Base-by-base conservation (phyloP, 768 basidiomycete species). In the Phylloporus arenicola region DNA sequence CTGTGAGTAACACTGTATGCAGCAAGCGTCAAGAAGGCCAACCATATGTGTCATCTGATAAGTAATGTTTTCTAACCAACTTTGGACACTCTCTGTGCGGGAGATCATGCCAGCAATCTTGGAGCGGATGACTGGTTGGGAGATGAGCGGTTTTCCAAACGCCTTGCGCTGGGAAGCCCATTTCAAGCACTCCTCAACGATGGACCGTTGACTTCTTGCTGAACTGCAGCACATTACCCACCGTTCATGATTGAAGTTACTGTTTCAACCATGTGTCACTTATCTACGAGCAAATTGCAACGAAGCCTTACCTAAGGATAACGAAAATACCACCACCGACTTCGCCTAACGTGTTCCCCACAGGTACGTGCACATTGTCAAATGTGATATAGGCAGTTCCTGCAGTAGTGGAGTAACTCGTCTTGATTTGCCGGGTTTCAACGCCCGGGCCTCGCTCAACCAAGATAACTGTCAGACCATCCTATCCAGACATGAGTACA, bases 171-270 rank as follows among this genome's bases (percentile, higher is more conserved):
- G 92, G 46, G 78, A 80, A 3, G 83, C 75, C 94, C 94, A 97
- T 81, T 88, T 89, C 56, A 94, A 63, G 62, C 89, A 92, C 69
- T 93, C 92, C 60, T 94, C 92, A 35, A 91, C 72, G 62, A 80
- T 59, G 7, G 68, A 44, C 29, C 92, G 81, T 57, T 92, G 90
- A 50, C 73, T 71, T 50, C 87, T 75, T n/a, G 84, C 82, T 22
- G 80, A 82, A 29, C 79, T 72, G 58, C 88, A 88, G 64, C 79
- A 81, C 87, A 93, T 93, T 24, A 89, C 88, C 91, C 89, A 94
- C 57, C 88, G 85, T 64, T 93, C 92, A 67, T 94, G 92, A 65
- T 95, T 95, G 72, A 95, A 96, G 71, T 95, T 97, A 51, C 87
- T 78, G 22, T 47, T 42, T 27, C 27, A 6, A 72, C 68, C 42